Evolutionary conservation across 495 filamentous ascomycete species (phyloP), one percentile per base, ranked within the genome.

Genomic region (Thermothielavioides terrestris): DNA sequence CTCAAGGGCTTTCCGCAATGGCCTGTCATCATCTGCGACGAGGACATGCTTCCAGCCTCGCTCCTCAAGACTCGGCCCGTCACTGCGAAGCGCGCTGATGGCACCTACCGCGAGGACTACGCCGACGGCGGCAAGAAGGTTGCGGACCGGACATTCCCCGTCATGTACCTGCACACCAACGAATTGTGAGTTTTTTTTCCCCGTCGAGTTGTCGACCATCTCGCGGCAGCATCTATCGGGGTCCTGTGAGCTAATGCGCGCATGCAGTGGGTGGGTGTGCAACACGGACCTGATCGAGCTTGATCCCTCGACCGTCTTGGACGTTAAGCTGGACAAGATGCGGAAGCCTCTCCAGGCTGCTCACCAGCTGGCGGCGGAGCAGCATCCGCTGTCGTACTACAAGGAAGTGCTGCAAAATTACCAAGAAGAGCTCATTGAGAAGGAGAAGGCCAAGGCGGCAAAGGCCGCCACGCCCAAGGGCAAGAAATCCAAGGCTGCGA

Each of bases 81-180:
- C 30, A 89, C 87, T 8, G 87, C 90, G 25, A 78, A 77, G 54
- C 81, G 86, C 35, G 61, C 75, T 18, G 89, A 94, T 68, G 89
- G 89, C 26, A 83, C 83, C 2, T 91, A 88, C 68, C 81, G 85
- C 40, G 85, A 86, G 40, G 88, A 88, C 55, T 91, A 85, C 62
- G 77, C 79, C 23, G 88, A 92, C 57, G 88, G 80, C 49, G 89
- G 83, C 51, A 89, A 88, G 72, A 84, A 88, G 46, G 82, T 75
- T 15, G 76, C 80, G 32, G 88, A 95, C 65, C 77, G 90, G 35
- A 89, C 85, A 5, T 95, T 85, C 64, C 88, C 90, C 2, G 81
- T 96, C 54, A 95, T 95, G 89, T 96, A 92, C 67, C 72, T 96
- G 46, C 74, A 81, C 50, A 94, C 89, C 46, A 94, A 95, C 63